phyloP scores from a whole-genome alignment of 257 asterid species.

The Scutellaria minor region DNA sequence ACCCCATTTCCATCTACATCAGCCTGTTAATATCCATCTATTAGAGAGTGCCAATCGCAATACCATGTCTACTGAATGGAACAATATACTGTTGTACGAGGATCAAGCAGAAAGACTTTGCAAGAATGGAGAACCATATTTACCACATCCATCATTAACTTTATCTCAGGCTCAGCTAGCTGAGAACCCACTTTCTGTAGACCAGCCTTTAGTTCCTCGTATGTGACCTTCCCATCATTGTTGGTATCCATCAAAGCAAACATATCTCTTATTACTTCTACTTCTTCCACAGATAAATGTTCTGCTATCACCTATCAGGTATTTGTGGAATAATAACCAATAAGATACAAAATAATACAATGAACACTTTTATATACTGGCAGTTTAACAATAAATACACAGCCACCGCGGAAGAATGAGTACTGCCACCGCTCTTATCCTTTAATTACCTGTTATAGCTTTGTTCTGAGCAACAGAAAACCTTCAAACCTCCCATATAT shows the following conservation, averaged over 20 bases:
- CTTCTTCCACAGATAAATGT: constrained; percentile 86
- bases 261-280: constrained; percentile 95
- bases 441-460: background rate
- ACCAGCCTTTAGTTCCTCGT: constrained; percentile 87
- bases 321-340: constrained; percentile 25
- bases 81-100: constrained; percentile 15
- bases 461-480: constrained; percentile 4
- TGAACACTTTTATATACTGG: background rate
- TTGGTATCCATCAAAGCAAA: constrained; percentile 92
- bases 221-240: constrained; percentile 89
- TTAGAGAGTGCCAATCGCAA: constrained; percentile 16
- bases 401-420: background rate
- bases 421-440: background rate
- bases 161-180: constrained; percentile 96
- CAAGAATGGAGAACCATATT: constrained; percentile 31
- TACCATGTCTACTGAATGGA: background rate
- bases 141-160: constrained; percentile 98
- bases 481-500: background rate
- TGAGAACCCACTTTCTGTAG: constrained; percentile 93
- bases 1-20: constrained; percentile 95
- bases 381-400: too few relatives aligned
- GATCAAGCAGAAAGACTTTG: constrained; percentile 11
- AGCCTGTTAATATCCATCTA: constrained; percentile 55
- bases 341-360: constrained; percentile 7
- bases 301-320: constrained; percentile 81